Evolutionary conservation across 331 rosid species (phyloP), one percentile per base, ranked within the genome.

Genomic region (Pyracantha coccinea): DNA sequence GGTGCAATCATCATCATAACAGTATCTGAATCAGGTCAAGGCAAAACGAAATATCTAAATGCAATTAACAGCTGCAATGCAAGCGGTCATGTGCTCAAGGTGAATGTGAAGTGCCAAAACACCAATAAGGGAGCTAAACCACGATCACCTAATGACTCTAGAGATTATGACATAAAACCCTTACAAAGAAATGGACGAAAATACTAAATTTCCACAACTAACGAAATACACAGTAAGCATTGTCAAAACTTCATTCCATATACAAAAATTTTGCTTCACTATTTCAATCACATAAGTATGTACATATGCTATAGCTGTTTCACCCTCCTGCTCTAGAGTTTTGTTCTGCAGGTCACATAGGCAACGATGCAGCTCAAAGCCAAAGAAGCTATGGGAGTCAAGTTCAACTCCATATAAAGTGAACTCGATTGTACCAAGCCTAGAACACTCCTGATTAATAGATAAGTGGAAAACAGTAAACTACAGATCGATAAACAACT

Each of bases 1-100:
- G 75, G 94, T 88, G 88, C 98, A 93, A 81, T 90, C 93, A 76
- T 89, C 95, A 83, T 89, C 90, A 44, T 89, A 91, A 77, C 98
- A 93, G 69, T 91, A 89, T 88, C 98, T 93, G 72, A 75, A 81
- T 31, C 80, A 80, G 82, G 91, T 91, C 83, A 92, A 90, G 97
- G 97, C 8, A 70, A 80, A 41, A 75, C 38, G 9, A 53, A 47
- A 72, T 24, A 38, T 77, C 45, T 24, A 41, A 73, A 72, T 15
- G 73, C 66, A 74, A 78, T 66, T 62, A 64, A 31, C 23, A 4
- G 16, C 62, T n/a, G 8, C 2, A 47, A 60, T 59, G 59, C 25
- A 21, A 25, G 44, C 12, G 44, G 13, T 8, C 44, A 47, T 47
- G 54, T 6, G 14, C n/a, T 15, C 8, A 47, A 15, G 54, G n/a